These are phyloP conservation scores for Casaregolazyma lundiana DNA, from an alignment of 1,139 yeast genomes.

Conservation along the genomic window DNA sequence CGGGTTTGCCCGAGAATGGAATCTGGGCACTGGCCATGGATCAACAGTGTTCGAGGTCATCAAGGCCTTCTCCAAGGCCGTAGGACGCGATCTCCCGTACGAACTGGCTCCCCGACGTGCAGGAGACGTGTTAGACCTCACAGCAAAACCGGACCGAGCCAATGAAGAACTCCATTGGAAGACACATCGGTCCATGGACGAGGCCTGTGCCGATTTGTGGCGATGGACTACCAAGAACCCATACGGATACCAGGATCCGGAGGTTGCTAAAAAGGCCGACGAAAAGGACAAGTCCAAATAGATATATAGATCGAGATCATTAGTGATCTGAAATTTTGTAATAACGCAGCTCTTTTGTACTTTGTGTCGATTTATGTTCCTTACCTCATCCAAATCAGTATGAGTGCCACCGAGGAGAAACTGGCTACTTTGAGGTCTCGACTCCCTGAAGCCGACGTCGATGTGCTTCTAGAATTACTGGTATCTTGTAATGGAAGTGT, in stretches of 20 bases:
- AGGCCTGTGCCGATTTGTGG: slow-evolving; percentile 74
- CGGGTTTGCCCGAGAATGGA: slow-evolving; percentile 73
- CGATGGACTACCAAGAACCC: slow-evolving; percentile 72
- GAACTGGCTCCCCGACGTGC: slow-evolving; percentile 62
- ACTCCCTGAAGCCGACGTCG: slow-evolving; percentile 27
- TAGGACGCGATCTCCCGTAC: slow-evolving; percentile 63
- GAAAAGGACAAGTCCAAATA: not conserved
- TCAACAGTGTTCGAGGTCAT: slow-evolving; percentile 72
- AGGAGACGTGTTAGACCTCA: slow-evolving; percentile 76
- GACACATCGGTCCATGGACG: slow-evolving; percentile 52
- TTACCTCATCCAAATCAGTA: not conserved
- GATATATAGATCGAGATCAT: no score
- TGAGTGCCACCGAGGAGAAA: slow-evolving; percentile 28
- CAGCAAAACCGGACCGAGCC: slow-evolving; percentile 69
- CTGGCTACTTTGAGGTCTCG: slow-evolving; percentile 25
- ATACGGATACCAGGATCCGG: slow-evolving; percentile 45
- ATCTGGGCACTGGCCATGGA: slow-evolving; percentile 77
- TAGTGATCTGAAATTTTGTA: no score
- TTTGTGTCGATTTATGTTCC: no score
- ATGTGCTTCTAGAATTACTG: slow-evolving; percentile 32
- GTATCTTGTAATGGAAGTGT: slow-evolving; percentile 33
- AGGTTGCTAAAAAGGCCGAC: slow-evolving; percentile 16
- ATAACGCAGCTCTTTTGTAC: no score
- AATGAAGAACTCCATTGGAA: slow-evolving; percentile 62
- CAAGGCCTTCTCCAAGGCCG: slow-evolving; percentile 61